A percentile compares a stretch with the other conserved stretches of the same genome.
phyloP scores from a whole-genome alignment of 2,329 filamentous ascomycete genomes.

The Ceratocystiopsis sp. region DNA sequence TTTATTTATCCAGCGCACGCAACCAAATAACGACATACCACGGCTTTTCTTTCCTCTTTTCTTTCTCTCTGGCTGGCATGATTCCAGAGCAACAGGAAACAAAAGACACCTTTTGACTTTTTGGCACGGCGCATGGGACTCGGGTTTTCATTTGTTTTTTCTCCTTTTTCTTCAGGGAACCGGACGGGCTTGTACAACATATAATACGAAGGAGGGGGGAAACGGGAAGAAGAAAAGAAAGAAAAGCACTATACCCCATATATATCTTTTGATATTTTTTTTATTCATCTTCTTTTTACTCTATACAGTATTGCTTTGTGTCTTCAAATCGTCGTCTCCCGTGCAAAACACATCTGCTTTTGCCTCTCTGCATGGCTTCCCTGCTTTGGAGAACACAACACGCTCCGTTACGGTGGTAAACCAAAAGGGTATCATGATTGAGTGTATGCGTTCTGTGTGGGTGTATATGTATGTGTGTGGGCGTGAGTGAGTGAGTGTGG shows the following conservation, averaged over 20 bases:
- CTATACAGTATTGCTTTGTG: not conserved
- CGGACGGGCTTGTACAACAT: not conserved
- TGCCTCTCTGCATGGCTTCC: not conserved
- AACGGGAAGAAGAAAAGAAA: conserved; percentile 1
- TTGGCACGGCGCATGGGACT: not conserved
- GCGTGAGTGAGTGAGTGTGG: not conserved
- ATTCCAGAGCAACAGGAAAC: conserved; percentile 3
- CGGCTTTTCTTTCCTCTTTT: not conserved
- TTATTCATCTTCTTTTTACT: not conserved
- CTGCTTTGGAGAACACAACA: not conserved
- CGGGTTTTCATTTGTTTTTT: not conserved
- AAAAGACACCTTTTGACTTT: not conserved
- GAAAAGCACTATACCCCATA: conserved; percentile 1
- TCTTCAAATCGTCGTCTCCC: not conserved
- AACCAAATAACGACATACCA: not conserved
- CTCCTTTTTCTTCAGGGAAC: too few species aligned
- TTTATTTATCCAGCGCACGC: not conserved
- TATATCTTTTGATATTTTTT: not conserved
- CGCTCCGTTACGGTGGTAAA: conserved; percentile 5
- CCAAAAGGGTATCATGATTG: conserved; percentile 10
- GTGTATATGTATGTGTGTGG: too few species aligned
- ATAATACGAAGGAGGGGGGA: not conserved
- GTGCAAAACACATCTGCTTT: not conserved
- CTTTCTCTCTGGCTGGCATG: conserved; percentile 5
- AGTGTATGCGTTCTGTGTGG: not conserved